Evolutionary conservation across 2,329 filamentous ascomycete genomes (phyloP), one percentile per base, ranked within the genome.

Genomic region (Epichloe brachyelytri): DNA sequence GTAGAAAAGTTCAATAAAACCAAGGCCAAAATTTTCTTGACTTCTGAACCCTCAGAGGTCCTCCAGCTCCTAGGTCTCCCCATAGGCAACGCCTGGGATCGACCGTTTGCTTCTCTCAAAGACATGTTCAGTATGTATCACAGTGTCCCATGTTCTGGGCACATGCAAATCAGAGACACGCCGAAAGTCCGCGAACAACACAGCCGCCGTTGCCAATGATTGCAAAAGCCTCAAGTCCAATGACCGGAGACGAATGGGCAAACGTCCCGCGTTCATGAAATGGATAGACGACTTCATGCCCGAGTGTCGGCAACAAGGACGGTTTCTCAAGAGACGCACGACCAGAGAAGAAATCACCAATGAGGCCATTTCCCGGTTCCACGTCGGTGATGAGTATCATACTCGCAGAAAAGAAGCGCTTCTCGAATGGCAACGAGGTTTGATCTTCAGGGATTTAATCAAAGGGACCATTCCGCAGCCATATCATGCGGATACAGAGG

Each of bases 221-320:
- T 55, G 56, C n/a, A 62, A 62, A 49, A 67, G 62, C 41, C 61
- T 77, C 52, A 78, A 73, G 37, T 57, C 71, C 20, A 79, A 78
- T 51, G 82, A 86, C 56, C 72, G 79, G 1, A 71, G 73, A 20
- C 74, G 81, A 2, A 71, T 81, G 66, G 62, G 56, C 0, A 69
- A 71, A 40, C 74, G 85, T 0, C 72, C 74, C 0, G 71, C 80
- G 30, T 88, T 80, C 60, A 68, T 69, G 2, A 62, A 63, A 5
- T 90, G 84, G 75, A 62, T 83, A 4, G 71, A 82, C 1, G 77
- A 82, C 5, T 88, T 79, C 55, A 64, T 85, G n/a, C 79, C 81
- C 0, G 59, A 59, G 2, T 76, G 77, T 52, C 67, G 71, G 1
- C 64, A 65, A 1, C 52, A 70, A 22, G 68, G 67, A 0, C 64